Evolutionary conservation across 495 filamentous ascomycete species (phyloP), one percentile per base, ranked within the genome.

Genomic region (Pseudevernia furfuracea): DNA sequence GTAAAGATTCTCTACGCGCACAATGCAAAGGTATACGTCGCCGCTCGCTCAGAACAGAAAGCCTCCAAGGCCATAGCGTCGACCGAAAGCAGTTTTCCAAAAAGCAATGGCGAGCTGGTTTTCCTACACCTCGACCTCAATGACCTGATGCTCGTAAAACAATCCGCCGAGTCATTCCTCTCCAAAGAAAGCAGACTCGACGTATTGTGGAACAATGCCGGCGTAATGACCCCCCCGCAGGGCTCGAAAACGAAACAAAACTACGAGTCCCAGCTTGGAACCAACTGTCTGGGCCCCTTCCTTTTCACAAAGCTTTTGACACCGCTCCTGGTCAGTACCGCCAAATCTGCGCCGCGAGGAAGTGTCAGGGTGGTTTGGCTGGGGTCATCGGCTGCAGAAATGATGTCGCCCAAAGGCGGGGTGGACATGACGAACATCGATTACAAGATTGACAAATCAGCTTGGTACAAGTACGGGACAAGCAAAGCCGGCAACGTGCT

Each of bases 141-240:
- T 32, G 81, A 85, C 65, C 73, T 86, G 23, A 66, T 69, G 7
- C 79, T 75, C 11, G 79, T 87, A 64, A 79, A 78, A 63, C 25
- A 72, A 0, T 71, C 80, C 2, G 82, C 77, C 9, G 65, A 78
- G 7, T 57, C 65, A 5, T 81, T 83, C 67, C 68, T 72, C 4
- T 44, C 62, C 0, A 61, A 73, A 46, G 79, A 83, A 68, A 66
- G 63, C 9, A 67, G 76, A 12, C 74, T 85, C 0, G 78, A 85
- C 60, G 77, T 84, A 7, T 73, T 86, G 0, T 84, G 74, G 67
- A 84, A 85, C 66, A 85, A 85, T 64, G 84, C 84, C 0, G 83
- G 83, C 4, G 71, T 85, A n/a, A 71, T 71, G 36, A 59, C 69
- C 11, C 72, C 76, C 0, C 73, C 74, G 1, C 34, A 17, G 3